Evolutionary conservation across 2,329 filamentous ascomycete genomes (phyloP), one percentile per base, ranked within the genome.

Genomic region (Fonsecaea monophora): DNA sequence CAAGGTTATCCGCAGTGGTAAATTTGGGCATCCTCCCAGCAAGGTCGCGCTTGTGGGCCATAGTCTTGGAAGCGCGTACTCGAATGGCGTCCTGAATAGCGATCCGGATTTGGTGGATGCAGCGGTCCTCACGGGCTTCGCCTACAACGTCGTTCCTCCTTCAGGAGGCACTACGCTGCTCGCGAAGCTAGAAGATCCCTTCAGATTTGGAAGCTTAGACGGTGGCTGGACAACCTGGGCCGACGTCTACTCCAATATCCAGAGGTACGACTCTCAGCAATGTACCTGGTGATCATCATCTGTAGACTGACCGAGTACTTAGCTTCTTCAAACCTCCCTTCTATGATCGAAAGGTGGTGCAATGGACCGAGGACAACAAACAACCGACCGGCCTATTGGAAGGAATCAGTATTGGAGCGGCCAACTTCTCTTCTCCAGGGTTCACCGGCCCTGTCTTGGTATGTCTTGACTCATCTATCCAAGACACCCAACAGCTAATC

Each of bases 391-490:
- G 9, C 12, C 10, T 63, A n/a, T 35, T 63, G 48, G 60, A 63
- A 54, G 40, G 15, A 10, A 32, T 63, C 21, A 37, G 25, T 35
- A 38, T 63, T 21, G n/a, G 53, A 15, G 15, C 8, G 18, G 13
- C 50, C 15, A 63, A 63, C 37, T 18, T 57, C 8, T 56, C 60
- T 40, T 63, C 60, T 58, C 60, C 60, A 1, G 60, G 21, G 18
- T 68, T 60, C 35, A 63, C 55, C n/a, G 66, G 66, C 7, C 66
- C 66, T n/a, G 64, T 61, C 10, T 25, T 68, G 59, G 66, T 68
- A 42, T 48, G 57, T 48, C 57, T 42, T 7, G 8, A 13, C 9
- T 38, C 35, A 13, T 38, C 35, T 10, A 9, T 10, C 12, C 9
- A 38, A 0, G 35, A 38, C 8, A 10, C 9, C 35, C 15, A 13